phyloP scores from a whole-genome alignment of 192 early-diverging fungal species.

The Gryganskiella cystojenkinii region DNA sequence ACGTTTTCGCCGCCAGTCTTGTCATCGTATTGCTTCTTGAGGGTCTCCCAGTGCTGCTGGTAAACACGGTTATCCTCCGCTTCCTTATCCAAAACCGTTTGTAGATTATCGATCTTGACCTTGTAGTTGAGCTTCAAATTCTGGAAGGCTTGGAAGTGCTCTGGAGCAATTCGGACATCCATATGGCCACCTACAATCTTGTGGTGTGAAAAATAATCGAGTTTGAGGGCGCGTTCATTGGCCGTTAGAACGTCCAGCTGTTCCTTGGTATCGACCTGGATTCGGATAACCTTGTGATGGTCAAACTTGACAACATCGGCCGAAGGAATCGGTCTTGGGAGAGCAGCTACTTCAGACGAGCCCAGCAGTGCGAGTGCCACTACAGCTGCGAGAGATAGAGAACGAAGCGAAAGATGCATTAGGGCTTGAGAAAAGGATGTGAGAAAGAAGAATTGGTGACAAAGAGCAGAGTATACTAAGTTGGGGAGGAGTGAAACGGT shows the following conservation, averaged over 20 bases:
- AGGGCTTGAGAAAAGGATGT: too few relatives aligned
- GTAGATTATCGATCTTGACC: conserved; percentile 56
- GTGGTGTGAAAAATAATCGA: conserved; percentile 45
- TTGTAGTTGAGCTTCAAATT: conserved; percentile 38
- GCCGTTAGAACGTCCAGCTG: conserved; percentile 30
- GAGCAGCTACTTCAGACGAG: too few relatives aligned
- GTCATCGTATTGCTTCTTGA: not conserved
- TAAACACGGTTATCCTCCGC: conserved; percentile 14
- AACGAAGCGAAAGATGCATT: too few relatives aligned
- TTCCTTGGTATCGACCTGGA: conserved; percentile 32
- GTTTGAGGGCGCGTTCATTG: conserved; percentile 10
- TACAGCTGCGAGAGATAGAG: too few relatives aligned
- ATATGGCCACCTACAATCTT: conserved; percentile 43
- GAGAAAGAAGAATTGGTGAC: too few relatives aligned
- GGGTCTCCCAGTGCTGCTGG: conserved; percentile 4
- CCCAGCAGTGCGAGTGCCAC: too few relatives aligned
- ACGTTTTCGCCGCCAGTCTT: conserved; percentile 12
- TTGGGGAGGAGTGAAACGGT: too few relatives aligned
- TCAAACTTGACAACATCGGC: conserved; percentile 20
- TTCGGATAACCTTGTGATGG: conserved; percentile 53
- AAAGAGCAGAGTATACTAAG: too few relatives aligned
- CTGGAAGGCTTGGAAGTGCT: conserved; percentile 31
- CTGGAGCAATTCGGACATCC: conserved; percentile 47
- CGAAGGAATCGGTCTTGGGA: conserved; percentile 7
- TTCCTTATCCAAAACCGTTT: conserved; percentile 59